Evolutionary conservation across 805 yeast species (phyloP).

Genomic region (Scheffersomyces coipomensis): DNA sequence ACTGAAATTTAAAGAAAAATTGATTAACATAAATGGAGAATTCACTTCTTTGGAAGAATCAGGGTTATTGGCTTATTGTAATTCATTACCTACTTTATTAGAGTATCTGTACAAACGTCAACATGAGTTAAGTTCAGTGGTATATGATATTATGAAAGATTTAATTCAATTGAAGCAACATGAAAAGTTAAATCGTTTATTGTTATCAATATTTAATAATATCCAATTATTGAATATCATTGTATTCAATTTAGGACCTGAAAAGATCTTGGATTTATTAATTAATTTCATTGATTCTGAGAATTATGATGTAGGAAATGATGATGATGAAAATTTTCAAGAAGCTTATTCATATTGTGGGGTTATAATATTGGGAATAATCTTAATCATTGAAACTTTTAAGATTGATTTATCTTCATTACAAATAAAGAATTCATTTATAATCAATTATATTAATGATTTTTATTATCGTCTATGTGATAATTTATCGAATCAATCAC

Average conservation of each 20-base stretch:
- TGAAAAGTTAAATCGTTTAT: conserved; percentile 42
- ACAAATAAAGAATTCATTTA: conserved; percentile 26
- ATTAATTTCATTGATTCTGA: conserved; percentile 51
- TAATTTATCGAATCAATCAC: conserved; percentile 21
- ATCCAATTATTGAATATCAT: conserved; percentile 36
- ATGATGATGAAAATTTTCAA: conserved; percentile 59
- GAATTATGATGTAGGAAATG: conserved; percentile 36
- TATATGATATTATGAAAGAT: conserved; percentile 19
- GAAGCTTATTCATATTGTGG: conserved; percentile 73
- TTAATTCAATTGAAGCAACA: conserved; percentile 24
- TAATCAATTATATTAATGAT: conserved; percentile 31
- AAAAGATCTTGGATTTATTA: conserved; percentile 40
- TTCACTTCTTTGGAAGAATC: conserved; percentile 42
- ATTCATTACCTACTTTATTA: conserved; percentile 16
- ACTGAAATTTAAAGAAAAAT: conserved; percentile 26
- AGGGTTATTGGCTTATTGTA: conserved; percentile 27
- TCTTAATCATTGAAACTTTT: conserved; percentile 23
- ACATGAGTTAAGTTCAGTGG: conserved; percentile 18
- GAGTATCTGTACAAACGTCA: conserved; percentile 23
- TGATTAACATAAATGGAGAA: conserved; percentile 33
- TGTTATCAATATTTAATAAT: conserved; percentile 49
- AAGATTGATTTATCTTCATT: conserved; percentile 23
- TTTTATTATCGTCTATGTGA: conserved; percentile 30
- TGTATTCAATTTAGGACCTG: conserved; percentile 46
- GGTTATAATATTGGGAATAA: conserved; percentile 43